phyloP scores from a whole-genome alignment of 148 eudicot species.

The Vaccinium myrtillus region DNA sequence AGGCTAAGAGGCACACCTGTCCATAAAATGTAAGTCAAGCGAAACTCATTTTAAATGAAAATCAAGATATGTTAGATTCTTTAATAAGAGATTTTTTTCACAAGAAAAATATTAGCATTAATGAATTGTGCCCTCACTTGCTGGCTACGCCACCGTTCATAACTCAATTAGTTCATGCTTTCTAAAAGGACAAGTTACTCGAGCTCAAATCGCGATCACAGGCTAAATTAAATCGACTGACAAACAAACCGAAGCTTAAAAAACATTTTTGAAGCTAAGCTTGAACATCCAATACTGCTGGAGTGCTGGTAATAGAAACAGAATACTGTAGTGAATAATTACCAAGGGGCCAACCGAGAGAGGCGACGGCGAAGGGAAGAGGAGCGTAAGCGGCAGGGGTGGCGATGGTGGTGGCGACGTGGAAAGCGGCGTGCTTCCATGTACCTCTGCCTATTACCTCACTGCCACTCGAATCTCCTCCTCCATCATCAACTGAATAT shows the following conservation, averaged over 20 bases:
- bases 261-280: background rate
- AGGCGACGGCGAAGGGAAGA: constrained; percentile 46
- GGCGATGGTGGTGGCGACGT: constrained; percentile 51
- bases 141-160: no score
- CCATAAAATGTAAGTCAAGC: no score
- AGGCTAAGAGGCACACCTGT: no score
- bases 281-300: background rate
- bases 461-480: background rate
- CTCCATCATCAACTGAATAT: background rate
- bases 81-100: no score
- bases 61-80: no score
- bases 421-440: constrained; percentile 51
- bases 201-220: background rate
- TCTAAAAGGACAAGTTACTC: background rate
- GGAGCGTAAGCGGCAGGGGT: constrained; percentile 54
- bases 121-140: no score
- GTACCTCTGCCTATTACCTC: constrained; percentile 24
- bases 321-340: background rate
- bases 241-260: background rate
- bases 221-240: background rate
- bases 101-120: no score
- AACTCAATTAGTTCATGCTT: background rate
- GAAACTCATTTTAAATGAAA: no score
- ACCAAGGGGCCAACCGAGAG: constrained; percentile 53
- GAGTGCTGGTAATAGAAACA: background rate